Percentiles rank a stretch among this genome's conserved stretches.
These are phyloP conservation scores for Ustilago cynodontis DNA, from an alignment of 1,284 basidiomycete genomes.

Conservation along the genomic window DNA sequence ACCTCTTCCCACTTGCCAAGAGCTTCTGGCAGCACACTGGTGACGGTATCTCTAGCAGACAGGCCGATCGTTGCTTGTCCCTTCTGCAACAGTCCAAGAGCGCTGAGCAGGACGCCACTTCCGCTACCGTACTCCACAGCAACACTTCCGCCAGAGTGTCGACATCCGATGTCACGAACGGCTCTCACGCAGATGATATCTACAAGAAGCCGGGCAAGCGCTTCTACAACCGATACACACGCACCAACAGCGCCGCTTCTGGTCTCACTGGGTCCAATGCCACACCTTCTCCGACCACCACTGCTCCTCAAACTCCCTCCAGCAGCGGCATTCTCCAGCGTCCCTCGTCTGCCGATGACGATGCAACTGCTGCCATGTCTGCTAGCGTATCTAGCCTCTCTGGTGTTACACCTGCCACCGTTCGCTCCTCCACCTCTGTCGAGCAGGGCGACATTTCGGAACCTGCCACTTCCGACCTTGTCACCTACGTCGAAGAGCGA, in stretches of 20 bases:
- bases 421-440: constrained; percentile 4
- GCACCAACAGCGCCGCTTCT: constrained; percentile 44
- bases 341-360: constrained; percentile 22
- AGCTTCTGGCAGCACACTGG: constrained; percentile 98
- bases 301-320: constrained; percentile 27
- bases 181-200: constrained; percentile 19
- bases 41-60: constrained; percentile 86
- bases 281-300: constrained; percentile 38
- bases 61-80: constrained; percentile 83
- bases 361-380: constrained; percentile 15
- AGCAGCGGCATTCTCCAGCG: constrained; percentile 41
- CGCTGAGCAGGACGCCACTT: constrained; percentile 21
- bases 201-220: constrained; percentile 50
- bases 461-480: constrained; percentile 70
- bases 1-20: constrained; percentile 81
- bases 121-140: not conserved
- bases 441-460: constrained; percentile 14
- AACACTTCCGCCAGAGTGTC: not conserved
- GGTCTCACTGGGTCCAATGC: constrained; percentile 6
- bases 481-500: constrained; percentile 85
- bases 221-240: constrained; percentile 54
- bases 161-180: not conserved
- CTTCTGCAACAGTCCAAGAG: constrained; percentile 54
- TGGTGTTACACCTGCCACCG: constrained; percentile 24
- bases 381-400: constrained; percentile 31